Evolutionary conservation across 371 early-diverging fungal genomes (phyloP), one percentile per base, ranked within the genome.

Genomic region (Mortierella sp.): DNA sequence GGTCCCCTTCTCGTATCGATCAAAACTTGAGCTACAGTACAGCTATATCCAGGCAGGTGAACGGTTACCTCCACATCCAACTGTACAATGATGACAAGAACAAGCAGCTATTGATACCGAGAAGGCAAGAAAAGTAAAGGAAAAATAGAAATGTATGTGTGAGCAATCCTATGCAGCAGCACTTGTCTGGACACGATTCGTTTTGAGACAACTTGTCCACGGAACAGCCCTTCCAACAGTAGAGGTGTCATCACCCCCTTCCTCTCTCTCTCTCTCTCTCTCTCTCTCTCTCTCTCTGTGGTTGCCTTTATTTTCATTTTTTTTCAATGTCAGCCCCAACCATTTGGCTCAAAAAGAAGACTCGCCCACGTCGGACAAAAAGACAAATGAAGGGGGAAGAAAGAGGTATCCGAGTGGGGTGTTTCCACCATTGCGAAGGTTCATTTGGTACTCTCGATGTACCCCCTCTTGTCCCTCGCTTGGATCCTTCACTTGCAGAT

Each of bases 271-370:
- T 19, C 19, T 58, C 9, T 22, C 29, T 22, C 13, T 48, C n/a
- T 22, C 22, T 48, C 48, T n/a, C 19, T 34, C 22, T 58, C 61
- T 31, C 61, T 19, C 34, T 31, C 34, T 58, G n/a, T 34, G 11
- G 13, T 34, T 65, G 14, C 9, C 22, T 26, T 40, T 31, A 4
- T 47, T 34, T n/a, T 47, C 31, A 34, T 66, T 47, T 41, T 29
- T 40, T 41, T 68, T 45, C 66, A 66, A 66, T 43, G 66, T 66
- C 45, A 45, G 47, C 45, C 44, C 31, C 66, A 44, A 26, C 61
- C 61, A 58, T 58, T 58, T 48, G n/a, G n/a, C n/a, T 48, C n/a
- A n/a, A 48, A 6, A 4, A 47, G 16, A n/a, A n/a, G 48, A n/a
- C n/a, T 58, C 34, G 22, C 61, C 61, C 22, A 31, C 22, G 61